Evolutionary conservation across 2,329 filamentous ascomycete genomes (phyloP).

Genomic region (Nigrospora oryzae): DNA sequence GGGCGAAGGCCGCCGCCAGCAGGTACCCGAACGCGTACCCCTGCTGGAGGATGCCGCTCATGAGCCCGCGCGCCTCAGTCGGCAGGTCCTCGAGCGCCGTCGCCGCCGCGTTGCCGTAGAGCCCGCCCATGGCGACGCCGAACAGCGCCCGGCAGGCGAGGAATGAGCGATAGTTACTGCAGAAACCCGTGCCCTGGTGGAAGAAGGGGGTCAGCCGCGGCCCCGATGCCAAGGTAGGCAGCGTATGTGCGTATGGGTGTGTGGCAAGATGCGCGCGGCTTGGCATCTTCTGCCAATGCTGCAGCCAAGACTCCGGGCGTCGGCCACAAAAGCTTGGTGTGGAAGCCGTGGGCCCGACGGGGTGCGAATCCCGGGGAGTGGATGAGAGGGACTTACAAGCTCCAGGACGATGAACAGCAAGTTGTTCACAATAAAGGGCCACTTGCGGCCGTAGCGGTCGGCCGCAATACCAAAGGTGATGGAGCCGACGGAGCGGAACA

Average conservation of each 20-base stretch:
- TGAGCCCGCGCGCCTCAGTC: conserved; percentile 58
- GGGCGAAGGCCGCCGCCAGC: conserved; percentile 46
- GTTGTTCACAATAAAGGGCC: conserved; percentile 72
- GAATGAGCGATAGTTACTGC: conserved; percentile 60
- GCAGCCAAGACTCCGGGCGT: conserved; percentile 14
- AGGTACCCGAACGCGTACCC: conserved; percentile 63
- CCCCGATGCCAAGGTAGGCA: too few species aligned
- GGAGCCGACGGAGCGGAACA: conserved; percentile 50
- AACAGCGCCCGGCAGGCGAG: conserved; percentile 68
- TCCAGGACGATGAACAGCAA: conserved; percentile 64
- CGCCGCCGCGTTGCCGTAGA: conserved; percentile 71
- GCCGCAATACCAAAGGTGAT: conserved; percentile 44
- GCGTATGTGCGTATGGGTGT: too few species aligned
- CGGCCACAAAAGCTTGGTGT: conserved; percentile 1
- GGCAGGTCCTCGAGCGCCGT: conserved; percentile 73
- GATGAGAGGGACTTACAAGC: conserved; percentile 38
- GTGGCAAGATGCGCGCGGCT: too few species aligned
- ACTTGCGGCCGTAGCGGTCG: conserved; percentile 52
- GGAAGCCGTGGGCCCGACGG: background rate
- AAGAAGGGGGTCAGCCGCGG: too few species aligned
- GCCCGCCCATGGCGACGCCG: conserved; percentile 73
- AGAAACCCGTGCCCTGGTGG: conserved; percentile 55
- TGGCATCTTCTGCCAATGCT: conserved; percentile 1
- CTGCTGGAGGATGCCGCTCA: conserved; percentile 70
- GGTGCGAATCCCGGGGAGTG: background rate